Conservation (phyloP, 2,329 filamentous ascomycete genomes). For the Rosellinia necatrix region DNA sequence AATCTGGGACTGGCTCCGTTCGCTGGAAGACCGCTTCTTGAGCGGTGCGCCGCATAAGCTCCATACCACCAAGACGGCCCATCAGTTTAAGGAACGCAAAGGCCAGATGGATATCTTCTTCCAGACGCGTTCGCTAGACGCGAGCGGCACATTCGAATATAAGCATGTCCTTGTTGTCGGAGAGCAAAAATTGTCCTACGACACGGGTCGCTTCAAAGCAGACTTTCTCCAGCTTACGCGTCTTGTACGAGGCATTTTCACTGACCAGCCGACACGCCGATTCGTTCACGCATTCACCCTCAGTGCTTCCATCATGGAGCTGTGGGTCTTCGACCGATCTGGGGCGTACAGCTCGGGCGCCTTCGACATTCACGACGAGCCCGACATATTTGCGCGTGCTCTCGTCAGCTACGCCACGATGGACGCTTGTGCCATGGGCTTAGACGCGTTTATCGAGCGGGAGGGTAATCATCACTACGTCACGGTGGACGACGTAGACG, state of each 20-base stretch:
- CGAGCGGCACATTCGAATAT: slow-evolving; percentile 1
- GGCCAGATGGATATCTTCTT: slow-evolving; percentile 18
- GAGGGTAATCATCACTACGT: not conserved
- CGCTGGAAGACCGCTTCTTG: not conserved
- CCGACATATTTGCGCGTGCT: slow-evolving; percentile 13
- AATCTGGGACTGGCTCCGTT: not conserved
- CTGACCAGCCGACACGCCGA: slow-evolving; percentile 17
- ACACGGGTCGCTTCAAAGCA: slow-evolving; percentile 3
- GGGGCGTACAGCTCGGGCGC: slow-evolving; percentile 3
- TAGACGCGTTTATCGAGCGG: slow-evolving; percentile 8
- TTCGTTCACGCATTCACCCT: slow-evolving; percentile 21
- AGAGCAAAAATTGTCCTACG: slow-evolving; percentile 10
- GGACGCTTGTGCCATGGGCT: not conserved
- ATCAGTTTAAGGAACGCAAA: slow-evolving; percentile 19
- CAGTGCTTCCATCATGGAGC: slow-evolving; percentile 8
- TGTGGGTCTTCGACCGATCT: slow-evolving; percentile 19
- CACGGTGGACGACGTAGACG: not conserved
- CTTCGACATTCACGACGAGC: slow-evolving; percentile 11
- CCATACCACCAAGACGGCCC: not conserved
- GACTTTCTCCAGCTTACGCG: slow-evolving; percentile 13
- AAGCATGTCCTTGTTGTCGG: slow-evolving; percentile 17
- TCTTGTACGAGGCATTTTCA: slow-evolving; percentile 7
- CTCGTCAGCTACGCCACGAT: slow-evolving; percentile 15
- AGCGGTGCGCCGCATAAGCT: not conserved
- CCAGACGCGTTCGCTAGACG: not conserved